Percentiles rank a stretch among this genome's conserved stretches.
Evolutionary conservation across 768 basidiomycete genomes (phyloP).

Genomic region (Lyophyllum semitale): DNA sequence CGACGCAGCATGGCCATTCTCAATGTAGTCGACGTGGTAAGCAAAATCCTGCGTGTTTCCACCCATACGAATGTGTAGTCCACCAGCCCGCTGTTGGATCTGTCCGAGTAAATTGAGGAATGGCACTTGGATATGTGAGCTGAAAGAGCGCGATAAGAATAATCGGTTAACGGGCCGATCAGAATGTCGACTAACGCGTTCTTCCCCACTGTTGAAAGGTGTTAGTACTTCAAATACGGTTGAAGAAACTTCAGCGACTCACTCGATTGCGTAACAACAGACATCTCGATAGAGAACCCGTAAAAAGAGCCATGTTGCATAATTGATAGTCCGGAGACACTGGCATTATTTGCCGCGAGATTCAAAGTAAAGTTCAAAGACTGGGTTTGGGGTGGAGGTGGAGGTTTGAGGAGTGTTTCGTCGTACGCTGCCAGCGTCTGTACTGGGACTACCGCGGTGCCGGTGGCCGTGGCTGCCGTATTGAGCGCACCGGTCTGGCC

Average conservation of each 20-base stretch:
- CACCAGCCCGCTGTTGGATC: constrained; percentile 55
- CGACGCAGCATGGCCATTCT: constrained; percentile 41
- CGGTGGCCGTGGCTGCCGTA: constrained; percentile 17
- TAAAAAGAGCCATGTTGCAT: constrained; percentile 56
- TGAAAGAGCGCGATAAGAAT: constrained; percentile 23
- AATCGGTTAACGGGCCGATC: background rate
- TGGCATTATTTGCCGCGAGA: constrained; percentile 35
- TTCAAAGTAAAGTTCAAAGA: constrained; percentile 46
- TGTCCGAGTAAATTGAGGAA: constrained; percentile 71
- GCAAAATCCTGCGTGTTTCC: constrained; percentile 68
- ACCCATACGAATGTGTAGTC: constrained; percentile 58
- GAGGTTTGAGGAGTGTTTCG: constrained; percentile 48
- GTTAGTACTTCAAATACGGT: background rate
- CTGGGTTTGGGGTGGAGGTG: constrained; percentile 46
- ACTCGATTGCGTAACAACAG: constrained; percentile 68
- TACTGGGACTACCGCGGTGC: constrained; percentile 27
- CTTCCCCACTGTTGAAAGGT: constrained; percentile 42
- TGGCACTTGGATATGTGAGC: constrained; percentile 49
- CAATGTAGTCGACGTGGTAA: constrained; percentile 38
- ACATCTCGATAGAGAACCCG: constrained; percentile 79
- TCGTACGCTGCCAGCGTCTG: constrained; percentile 52
- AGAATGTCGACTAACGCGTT: constrained; percentile 47
- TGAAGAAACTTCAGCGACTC: constrained; percentile 32
- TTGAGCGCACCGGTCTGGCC: constrained; percentile 15
- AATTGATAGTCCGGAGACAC: constrained; percentile 37